Evolutionary conservation across 2,329 filamentous ascomycete species (phyloP), one percentile per base, ranked within the genome.

Genomic region (Elsinoe arachidis): DNA sequence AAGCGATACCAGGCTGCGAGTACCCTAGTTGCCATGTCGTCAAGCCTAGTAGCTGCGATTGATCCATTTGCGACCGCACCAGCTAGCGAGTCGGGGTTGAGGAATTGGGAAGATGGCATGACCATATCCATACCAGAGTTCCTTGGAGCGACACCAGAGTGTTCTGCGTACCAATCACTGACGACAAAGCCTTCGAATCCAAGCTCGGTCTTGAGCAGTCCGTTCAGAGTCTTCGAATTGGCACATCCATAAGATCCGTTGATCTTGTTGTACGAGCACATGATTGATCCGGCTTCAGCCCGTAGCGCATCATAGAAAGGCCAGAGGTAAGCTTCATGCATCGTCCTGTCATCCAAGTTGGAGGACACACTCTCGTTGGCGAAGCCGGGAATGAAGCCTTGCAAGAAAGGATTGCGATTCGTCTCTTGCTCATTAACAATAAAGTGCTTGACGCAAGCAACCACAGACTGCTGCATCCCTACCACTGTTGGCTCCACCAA

Each of bases 111-210:
- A 3, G 11, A 73, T 71, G 85, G 84, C 85, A 87, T 87, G 3
- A 78, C 76, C 83, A 88, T 85, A 61, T 88, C 85, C 1, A 87
- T 72, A 0, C 85, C 85, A 17, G 80, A 77, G 43, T 86, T 70
- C 0, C 82, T 81, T 26, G 81, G 82, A 1, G 74, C 76, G 0
- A 85, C 77, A 1, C 81, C 81, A 0, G 78, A 77, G 56, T 82
- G 76, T 57, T 86, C 83, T 0, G 81, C 81, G 35, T 57, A 57
- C 84, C 86, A 89, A 67, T 90, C 86, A 0, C 81, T 84, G 74
- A 88, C 82, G 21, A 88, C 80, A 63, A 73, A 84, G 65, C 86
- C 86, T 63, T 88, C 84, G 63, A 89, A 89, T 0, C 84, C 84
- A 51, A 89, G 75, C 69, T 90, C 86, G 46, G 86, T 84, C 64